phyloP scores from a whole-genome alignment of 352 stramenopile species.

The Pythium periplocum region DNA sequence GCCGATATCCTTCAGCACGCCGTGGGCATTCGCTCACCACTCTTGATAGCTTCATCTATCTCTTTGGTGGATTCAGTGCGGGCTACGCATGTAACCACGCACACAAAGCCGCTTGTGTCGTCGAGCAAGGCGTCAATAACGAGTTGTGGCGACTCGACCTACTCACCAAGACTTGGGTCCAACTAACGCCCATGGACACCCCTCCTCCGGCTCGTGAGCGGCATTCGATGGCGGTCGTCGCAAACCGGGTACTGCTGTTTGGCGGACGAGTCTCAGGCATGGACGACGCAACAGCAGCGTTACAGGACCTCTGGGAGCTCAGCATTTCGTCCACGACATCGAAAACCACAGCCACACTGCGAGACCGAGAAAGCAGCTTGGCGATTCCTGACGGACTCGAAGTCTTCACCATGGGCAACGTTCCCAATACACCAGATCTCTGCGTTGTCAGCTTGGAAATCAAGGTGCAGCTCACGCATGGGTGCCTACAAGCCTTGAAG shows the following conservation, averaged over 20 bases:
- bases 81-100: constrained; percentile 54
- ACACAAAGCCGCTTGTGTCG: constrained; percentile 36
- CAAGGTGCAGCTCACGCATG: constrained; percentile 46
- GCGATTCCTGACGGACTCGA: constrained; percentile 42
- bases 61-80: constrained; percentile 58
- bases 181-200: constrained; percentile 16
- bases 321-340: constrained; percentile 39
- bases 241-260: constrained; percentile 49
- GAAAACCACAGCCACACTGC: constrained; percentile 24
- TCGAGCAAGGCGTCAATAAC: constrained; percentile 37
- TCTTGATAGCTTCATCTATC: constrained; percentile 39
- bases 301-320: constrained; percentile 67
- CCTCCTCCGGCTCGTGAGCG: constrained; percentile 42
- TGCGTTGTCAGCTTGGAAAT: constrained; percentile 45
- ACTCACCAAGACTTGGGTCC: constrained; percentile 41
- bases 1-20: constrained; percentile 40
- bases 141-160: constrained; percentile 70
- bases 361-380: constrained; percentile 31
- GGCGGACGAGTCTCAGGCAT: constrained; percentile 32
- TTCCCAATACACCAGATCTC: constrained; percentile 24
- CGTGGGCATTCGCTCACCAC: constrained; percentile 55
- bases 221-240: constrained; percentile 46
- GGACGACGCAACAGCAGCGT: constrained; percentile 19
- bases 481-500: constrained; percentile 41
- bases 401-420: constrained; percentile 40